Evolutionary conservation across 805 yeast genomes (phyloP).

Genomic region (Zygotorulaspora chibaensis): DNA sequence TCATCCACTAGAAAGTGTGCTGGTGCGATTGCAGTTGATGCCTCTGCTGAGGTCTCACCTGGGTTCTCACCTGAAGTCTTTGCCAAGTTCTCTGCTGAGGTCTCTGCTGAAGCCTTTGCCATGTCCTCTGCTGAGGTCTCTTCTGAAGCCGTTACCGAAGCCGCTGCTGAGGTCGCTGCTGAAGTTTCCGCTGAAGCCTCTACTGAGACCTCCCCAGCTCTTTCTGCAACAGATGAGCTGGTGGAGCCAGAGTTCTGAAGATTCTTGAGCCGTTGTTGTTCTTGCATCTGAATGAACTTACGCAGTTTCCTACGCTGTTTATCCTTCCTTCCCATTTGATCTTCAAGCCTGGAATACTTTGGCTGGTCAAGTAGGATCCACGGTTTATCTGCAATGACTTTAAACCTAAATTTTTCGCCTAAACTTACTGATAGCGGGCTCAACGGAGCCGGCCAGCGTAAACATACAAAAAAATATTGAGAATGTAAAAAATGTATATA

Average conservation of each 20-base stretch:
- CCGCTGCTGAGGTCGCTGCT: neutral
- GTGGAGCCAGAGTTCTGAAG: neutral
- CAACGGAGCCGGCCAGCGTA: neutral
- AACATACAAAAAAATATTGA: no score
- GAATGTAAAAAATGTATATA: no score
- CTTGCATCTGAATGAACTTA: conserved; percentile 8
- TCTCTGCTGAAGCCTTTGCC: neutral
- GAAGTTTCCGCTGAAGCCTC: neutral
- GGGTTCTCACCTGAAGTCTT: neutral
- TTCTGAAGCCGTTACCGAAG: neutral
- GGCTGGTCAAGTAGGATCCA: neutral
- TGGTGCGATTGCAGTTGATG: neutral
- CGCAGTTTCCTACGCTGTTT: conserved; percentile 17
- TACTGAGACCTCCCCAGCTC: neutral
- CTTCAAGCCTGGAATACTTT: neutral
- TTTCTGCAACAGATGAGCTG: neutral
- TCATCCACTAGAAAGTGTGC: neutral
- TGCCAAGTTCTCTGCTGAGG: neutral
- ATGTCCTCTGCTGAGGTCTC: neutral
- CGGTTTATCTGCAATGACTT: neutral
- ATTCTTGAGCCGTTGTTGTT: conserved; percentile 1
- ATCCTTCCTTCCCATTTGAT: conserved; percentile 17
- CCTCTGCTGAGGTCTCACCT: neutral
- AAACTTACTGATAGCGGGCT: neutral
- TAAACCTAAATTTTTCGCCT: neutral